These are phyloP conservation scores for Sphenostylis stenocarpa DNA, from an alignment of 306 rosid species.

Conservation along the genomic window DNA sequence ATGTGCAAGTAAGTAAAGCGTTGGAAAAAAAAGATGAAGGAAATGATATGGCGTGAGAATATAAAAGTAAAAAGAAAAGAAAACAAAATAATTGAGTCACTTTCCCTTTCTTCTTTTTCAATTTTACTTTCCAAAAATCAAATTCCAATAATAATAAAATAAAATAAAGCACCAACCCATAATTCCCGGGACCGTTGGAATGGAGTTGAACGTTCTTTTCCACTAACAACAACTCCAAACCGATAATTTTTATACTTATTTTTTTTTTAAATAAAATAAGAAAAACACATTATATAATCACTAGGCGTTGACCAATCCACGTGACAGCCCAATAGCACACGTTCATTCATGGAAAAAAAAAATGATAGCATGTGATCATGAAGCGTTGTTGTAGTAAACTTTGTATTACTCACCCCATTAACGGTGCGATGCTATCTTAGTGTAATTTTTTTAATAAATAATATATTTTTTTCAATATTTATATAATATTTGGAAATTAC, in stretches of 20 bases:
- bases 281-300: background rate
- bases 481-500: background rate
- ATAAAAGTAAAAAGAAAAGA: constrained; percentile 13
- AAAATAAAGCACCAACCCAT: constrained; percentile 22
- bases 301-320: background rate
- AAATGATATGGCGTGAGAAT: constrained; percentile 2
- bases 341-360: background rate
- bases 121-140: background rate
- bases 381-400: constrained; percentile 5
- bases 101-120: constrained; percentile 13
- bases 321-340: constrained; percentile 18
- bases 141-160: constrained; percentile 1
- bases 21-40: constrained; percentile 1
- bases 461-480: background rate
- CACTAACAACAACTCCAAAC: background rate
- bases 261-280: background rate
- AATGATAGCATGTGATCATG: constrained; percentile 2
- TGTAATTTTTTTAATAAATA: background rate
- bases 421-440: background rate
- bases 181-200: constrained; percentile 33
- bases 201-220: constrained; percentile 19
- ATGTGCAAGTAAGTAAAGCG: background rate
- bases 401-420: background rate
- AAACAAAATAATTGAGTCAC: background rate
- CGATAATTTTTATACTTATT: background rate